Conservation (phyloP, 495 filamentous ascomycete species). For the Choiromyces venosus region DNA sequence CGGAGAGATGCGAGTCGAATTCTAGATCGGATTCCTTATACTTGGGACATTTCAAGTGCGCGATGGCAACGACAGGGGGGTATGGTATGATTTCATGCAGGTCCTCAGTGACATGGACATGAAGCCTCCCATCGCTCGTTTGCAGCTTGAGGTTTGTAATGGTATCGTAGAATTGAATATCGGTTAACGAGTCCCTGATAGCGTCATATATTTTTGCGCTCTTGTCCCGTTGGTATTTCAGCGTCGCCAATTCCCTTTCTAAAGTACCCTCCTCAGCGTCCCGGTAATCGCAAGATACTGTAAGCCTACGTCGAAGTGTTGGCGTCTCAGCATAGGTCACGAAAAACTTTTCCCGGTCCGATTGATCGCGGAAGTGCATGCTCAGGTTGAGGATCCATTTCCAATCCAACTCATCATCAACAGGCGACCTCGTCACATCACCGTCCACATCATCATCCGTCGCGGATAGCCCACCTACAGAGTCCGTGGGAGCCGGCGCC, state of each 20-base stretch:
- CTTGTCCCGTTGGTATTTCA: constrained; percentile 87
- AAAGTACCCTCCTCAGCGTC: constrained; percentile 72
- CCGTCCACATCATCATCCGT: constrained; percentile 22
- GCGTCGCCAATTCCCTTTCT: constrained; percentile 69
- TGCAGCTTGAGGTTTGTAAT: constrained; percentile 95
- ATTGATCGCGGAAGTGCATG: constrained; percentile 96
- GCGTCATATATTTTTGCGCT: constrained; percentile 92
- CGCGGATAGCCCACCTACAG: constrained; percentile 12
- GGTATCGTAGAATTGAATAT: constrained; percentile 91
- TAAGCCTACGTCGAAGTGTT: constrained; percentile 78
- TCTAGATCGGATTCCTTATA: constrained; percentile 67
- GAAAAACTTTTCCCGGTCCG: constrained; percentile 96
- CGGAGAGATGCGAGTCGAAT: constrained; percentile 89
- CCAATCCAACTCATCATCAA: constrained; percentile 63
- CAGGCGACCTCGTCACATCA: constrained; percentile 7
- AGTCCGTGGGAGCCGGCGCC: constrained; percentile 15
- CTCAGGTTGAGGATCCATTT: constrained; percentile 96
- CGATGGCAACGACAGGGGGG: constrained; percentile 66
- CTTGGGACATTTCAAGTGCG: constrained; percentile 64
- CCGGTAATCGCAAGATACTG: constrained; percentile 91
- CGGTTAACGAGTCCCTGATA: constrained; percentile 80
- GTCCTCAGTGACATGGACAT: constrained; percentile 98
- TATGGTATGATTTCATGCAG: constrained; percentile 91
- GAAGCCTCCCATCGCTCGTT: constrained; percentile 79
- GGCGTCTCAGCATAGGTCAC: constrained; percentile 75